These are phyloP conservation scores for Gnaphalium uliginosum DNA, from an alignment of 129 eudicot species.

Conservation along the genomic window DNA sequence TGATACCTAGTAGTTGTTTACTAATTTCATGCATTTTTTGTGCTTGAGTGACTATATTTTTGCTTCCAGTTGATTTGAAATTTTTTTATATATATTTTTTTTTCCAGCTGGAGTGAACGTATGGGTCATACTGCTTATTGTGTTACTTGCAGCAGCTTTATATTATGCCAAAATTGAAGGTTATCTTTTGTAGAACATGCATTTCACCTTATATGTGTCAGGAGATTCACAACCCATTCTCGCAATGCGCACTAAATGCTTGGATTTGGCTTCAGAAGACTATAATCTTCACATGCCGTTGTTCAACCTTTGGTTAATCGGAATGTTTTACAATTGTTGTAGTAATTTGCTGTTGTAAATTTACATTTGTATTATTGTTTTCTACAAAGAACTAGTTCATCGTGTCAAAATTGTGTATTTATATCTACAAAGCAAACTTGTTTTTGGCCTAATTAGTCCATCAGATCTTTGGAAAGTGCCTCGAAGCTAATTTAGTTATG, in stretches of 20 bases:
- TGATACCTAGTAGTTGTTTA: no score
- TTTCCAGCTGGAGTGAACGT: conserved; percentile 21
- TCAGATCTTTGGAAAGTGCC: not conserved
- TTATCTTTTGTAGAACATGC: conserved; percentile 11
- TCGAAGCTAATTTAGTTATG: no score
- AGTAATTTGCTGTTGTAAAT: conserved; percentile 7
- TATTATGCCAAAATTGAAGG: conserved; percentile 48
- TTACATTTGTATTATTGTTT: not conserved
- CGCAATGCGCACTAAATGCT: not conserved
- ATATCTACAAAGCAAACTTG: not conserved
- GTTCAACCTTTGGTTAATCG: not conserved
- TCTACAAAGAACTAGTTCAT: not conserved
- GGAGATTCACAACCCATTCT: not conserved
- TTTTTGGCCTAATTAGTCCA: not conserved
- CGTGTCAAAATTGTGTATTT: not conserved
- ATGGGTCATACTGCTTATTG: conserved; percentile 42
- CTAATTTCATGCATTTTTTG: not conserved
- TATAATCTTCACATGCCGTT: not conserved
- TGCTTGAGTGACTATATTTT: not conserved
- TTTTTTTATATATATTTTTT: not conserved
- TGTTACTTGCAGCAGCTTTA: conserved; percentile 50
- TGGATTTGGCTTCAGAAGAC: not conserved
- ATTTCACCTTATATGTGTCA: not conserved
- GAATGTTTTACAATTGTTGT: not conserved
- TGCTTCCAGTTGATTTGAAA: not conserved